Evolutionary conservation across 768 basidiomycete genomes (phyloP).

Genomic region (Pleurotus pulmonarius): DNA sequence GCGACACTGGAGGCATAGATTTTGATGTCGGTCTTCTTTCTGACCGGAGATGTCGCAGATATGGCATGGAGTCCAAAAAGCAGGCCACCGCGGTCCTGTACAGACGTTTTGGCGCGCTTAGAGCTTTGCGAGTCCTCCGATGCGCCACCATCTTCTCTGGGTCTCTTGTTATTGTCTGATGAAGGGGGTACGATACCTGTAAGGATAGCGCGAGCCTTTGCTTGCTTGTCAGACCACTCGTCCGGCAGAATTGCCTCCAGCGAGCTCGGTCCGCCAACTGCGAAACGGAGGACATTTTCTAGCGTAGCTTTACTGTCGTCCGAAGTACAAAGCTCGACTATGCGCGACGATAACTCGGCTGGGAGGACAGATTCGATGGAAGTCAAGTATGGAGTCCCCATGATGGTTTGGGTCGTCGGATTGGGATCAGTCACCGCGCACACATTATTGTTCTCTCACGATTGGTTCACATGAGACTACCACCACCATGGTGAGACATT

Average conservation of each 20-base stretch:
- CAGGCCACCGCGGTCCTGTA: conserved; percentile 31
- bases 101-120: conserved; percentile 27
- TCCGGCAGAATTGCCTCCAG: conserved; percentile 22
- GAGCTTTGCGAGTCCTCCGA: conserved; percentile 14
- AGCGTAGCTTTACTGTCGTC: conserved; percentile 30
- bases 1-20: conserved; percentile 47
- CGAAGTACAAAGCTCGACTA: conserved; percentile 26
- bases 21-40: conserved; percentile 71
- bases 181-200: conserved; percentile 21
- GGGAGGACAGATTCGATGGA: conserved; percentile 31
- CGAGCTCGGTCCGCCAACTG: conserved; percentile 35
- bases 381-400: background rate
- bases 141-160: conserved; percentile 27
- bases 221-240: conserved; percentile 37
- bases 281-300: conserved; percentile 40
- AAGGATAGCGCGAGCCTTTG: conserved; percentile 23
- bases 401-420: background rate
- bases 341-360: conserved; percentile 27
- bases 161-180: conserved; percentile 25
- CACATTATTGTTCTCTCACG: too few relatives aligned
- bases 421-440: too few relatives aligned
- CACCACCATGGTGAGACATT: too few relatives aligned
- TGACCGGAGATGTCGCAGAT: conserved; percentile 68
- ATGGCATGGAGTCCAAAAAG: conserved; percentile 59
- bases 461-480: too few relatives aligned